phyloP scores from a whole-genome alignment of 495 filamentous ascomycete species.

The Daldinia loculata region DNA sequence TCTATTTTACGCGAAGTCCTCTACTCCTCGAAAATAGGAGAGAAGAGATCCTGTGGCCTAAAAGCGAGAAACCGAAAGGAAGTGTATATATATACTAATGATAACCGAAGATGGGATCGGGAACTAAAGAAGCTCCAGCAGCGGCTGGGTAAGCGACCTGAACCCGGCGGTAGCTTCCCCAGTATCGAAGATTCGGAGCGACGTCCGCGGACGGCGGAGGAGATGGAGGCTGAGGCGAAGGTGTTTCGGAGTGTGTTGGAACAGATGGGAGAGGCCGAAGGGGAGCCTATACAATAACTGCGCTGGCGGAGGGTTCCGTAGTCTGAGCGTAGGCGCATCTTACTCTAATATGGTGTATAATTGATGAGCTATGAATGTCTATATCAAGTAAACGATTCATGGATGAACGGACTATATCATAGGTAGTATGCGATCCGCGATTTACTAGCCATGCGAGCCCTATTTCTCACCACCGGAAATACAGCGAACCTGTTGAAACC shows the following conservation, averaged over 20 bases:
- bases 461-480: no score
- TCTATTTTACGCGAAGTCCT: background rate
- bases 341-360: background rate
- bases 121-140: slow-evolving; percentile 17
- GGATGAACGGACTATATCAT: background rate
- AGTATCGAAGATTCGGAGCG: slow-evolving; percentile 73
- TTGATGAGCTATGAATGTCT: background rate
- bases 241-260: slow-evolving; percentile 61
- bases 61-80: no score
- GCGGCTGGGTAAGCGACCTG: slow-evolving; percentile 41
- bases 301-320: background rate
- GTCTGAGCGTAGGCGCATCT: background rate
- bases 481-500: no score
- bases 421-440: background rate
- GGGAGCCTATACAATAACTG: background rate
- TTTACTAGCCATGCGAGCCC: background rate
- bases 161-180: slow-evolving; percentile 58
- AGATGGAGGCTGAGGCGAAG: slow-evolving; percentile 83
- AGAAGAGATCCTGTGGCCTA: no score
- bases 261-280: slow-evolving; percentile 46
- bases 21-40: background rate
- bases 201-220: slow-evolving; percentile 70
- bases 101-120: slow-evolving; percentile 27
- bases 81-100: slow-evolving; percentile 3
- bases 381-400: background rate